Percentiles rank a stretch among this genome's conserved stretches.
Conservation (phyloP, 108 stramenopile species). For the Hondaea fermentalgiana region DNA sequence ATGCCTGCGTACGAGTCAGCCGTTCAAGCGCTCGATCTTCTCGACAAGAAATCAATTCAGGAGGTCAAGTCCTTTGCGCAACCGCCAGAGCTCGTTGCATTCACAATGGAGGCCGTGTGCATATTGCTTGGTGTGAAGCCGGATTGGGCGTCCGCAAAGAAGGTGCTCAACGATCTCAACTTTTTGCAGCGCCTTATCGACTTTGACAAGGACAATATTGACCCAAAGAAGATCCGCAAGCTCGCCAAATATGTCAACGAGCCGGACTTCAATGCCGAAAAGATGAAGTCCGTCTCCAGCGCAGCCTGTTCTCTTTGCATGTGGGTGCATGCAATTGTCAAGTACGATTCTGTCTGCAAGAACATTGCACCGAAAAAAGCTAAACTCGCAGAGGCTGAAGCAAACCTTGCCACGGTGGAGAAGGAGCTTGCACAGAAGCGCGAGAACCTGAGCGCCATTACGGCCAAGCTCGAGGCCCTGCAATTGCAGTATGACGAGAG, state of each 20-base stretch:
- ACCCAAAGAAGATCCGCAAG: constrained; percentile 48
- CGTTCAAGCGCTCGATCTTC: constrained; percentile 36
- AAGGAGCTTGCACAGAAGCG: constrained; percentile 31
- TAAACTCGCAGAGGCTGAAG: constrained; percentile 47
- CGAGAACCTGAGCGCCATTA: neutral
- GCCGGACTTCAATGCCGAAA: constrained; percentile 49
- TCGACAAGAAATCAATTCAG: constrained; percentile 46
- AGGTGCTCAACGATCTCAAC: constrained; percentile 39
- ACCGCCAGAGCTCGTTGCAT: constrained; percentile 43
- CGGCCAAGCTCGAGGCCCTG: constrained; percentile 1
- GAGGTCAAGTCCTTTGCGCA: constrained; percentile 52
- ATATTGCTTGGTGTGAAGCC: constrained; percentile 47
- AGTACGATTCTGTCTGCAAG: constrained; percentile 49
- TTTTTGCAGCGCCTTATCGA: constrained; percentile 47
- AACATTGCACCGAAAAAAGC: constrained; percentile 54
- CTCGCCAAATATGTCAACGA: constrained; percentile 46
- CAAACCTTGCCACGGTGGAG: constrained; percentile 40
- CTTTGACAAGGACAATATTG: constrained; percentile 62
- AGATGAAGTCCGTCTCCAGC: constrained; percentile 45
- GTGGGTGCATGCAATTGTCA: constrained; percentile 60
- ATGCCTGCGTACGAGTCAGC: constrained; percentile 53
- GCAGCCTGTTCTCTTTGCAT: constrained; percentile 56
- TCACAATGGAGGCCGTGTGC: constrained; percentile 51
- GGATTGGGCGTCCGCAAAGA: constrained; percentile 46
- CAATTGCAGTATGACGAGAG: constrained; percentile 20